Evolutionary conservation across 2,329 filamentous ascomycete genomes (phyloP), one percentile per base, ranked within the genome.

Genomic region (Talaromyces piceae): DNA sequence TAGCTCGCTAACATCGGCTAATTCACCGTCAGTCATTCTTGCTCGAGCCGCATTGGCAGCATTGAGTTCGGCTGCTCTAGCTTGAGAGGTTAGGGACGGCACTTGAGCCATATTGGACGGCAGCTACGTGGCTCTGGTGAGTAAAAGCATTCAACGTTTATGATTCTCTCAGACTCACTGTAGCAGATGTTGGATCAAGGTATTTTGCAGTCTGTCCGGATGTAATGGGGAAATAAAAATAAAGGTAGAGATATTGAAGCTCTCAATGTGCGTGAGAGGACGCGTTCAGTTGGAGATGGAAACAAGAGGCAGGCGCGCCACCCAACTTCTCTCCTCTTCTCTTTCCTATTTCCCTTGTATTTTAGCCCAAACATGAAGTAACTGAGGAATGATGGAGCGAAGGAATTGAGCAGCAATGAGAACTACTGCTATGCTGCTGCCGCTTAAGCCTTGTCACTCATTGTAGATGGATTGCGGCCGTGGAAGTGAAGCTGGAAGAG

Each of bases 1-100:
- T 12, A 63, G 52, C 1, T 60, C 55, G 44, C 58, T 58, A 20
- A 58, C 39, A 41, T 54, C 54, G 47, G 53, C 41, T 13, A 63
- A 28, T 39, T 62, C 61, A 20, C 58, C 47, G 11, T 43, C 47
- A 8, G 45, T 50, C 30, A 28, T 41, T 23, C 55, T 54, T 9
- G 49, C 46, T 39, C 51, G 55, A 22, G 50, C 50, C 22, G 53
- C 50, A 20, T 50, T 41, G 4, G 50, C 54, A 8, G 54, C 55
- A 30, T 52, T 57, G 27, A 57, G 45, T 45, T 57, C 55, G 31
- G 55, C 55, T 22, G 55, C 55, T 31, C 55, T 47, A 18, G 55
- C 55, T 27, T 57, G 54, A 12, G 55, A 57, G 23, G 53, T 52
- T 49, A 56, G 39, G 18, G 55, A 57, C 16, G 55, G 54, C 37